phyloP scores from a whole-genome alignment of 305 asterid species.

The Ajuga reptans region DNA sequence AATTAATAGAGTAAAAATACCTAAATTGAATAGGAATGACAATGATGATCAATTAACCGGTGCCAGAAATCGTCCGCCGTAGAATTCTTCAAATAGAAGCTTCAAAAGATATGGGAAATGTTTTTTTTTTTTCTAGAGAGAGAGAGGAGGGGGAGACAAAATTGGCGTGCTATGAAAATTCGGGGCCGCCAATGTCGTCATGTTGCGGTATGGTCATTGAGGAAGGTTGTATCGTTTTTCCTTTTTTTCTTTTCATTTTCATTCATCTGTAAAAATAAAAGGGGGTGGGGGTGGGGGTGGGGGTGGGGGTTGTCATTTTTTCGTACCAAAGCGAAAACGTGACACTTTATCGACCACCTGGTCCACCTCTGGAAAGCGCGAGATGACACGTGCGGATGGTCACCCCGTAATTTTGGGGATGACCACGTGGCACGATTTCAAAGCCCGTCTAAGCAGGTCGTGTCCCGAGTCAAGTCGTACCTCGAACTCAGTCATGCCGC shows the following conservation, averaged over 20 bases:
- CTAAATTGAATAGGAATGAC: constrained; percentile 10
- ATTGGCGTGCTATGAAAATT: constrained; percentile 15
- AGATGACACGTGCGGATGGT: too few species aligned
- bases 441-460: too few species aligned
- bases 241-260: neutral
- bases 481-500: too few species aligned
- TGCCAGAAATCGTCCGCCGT: neutral
- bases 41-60: constrained; percentile 8
- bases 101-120: neutral
- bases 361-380: too few species aligned
- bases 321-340: constrained; percentile 18
- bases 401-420: too few species aligned
- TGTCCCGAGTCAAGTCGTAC: too few species aligned
- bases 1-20: constrained; percentile 1
- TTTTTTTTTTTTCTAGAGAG: neutral
- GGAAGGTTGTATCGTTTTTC: neutral
- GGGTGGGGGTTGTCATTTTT: constrained; percentile 26
- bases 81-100: neutral
- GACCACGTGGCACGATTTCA: too few species aligned
- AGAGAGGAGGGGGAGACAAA: neutral
- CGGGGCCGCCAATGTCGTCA: neutral
- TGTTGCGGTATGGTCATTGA: constrained; percentile 6
- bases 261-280: neutral
- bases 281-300: too few species aligned
- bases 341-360: constrained; percentile 26